Base-by-base conservation (phyloP, 2,329 filamentous ascomycete species). In the Colletotrichum lindemuthianum region DNA sequence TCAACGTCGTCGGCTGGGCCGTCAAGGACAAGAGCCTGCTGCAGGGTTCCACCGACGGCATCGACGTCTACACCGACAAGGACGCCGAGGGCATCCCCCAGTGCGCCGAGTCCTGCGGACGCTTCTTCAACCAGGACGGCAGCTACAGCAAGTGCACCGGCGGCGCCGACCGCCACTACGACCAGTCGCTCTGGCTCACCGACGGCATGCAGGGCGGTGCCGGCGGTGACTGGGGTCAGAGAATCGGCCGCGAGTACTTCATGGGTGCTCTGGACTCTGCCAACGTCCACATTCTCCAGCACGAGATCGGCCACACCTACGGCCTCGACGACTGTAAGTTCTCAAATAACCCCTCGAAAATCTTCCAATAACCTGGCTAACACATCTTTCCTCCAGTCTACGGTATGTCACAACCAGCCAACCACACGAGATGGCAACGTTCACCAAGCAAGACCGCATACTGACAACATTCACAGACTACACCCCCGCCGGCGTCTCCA, bases 171-270 rank as follows among this genome's bases (percentile, higher is more conserved):
- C 70, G 73, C 12, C 80, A 81, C 70, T 83, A 82, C 66, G 78
- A 82, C 67, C 72, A 79, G 69, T 79, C 76, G 6, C 75, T 83
- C 49, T 83, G 81, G 81, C 74, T 83, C n/a, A 82, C 80, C 0
- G 78, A 79, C 32, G 80, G 79, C 7, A 74, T 83, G 65, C 16
- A 65, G 3, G 81, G 81, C 34, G 80, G 81, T 60, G 75, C 78
- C 1, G 81, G 80, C 50, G 80, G 80, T 49, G 79, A 82, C 60
- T 83, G 80, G 80, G 80, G 80, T n/a, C 78, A 82, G 68, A 71
- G 78, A 4, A 72, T 82, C 24, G 80, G 76, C 2, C 73, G 72
- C 8, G 79, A 82, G 64, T 81, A 81, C 69, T 81, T 82, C 66
- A 72, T 82, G 70, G 55, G 72, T 16, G 71, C 72, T 11, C 54